phyloP scores from a whole-genome alignment of 2,329 filamentous ascomycete genomes.

The Chaetomium olivaceum region DNA sequence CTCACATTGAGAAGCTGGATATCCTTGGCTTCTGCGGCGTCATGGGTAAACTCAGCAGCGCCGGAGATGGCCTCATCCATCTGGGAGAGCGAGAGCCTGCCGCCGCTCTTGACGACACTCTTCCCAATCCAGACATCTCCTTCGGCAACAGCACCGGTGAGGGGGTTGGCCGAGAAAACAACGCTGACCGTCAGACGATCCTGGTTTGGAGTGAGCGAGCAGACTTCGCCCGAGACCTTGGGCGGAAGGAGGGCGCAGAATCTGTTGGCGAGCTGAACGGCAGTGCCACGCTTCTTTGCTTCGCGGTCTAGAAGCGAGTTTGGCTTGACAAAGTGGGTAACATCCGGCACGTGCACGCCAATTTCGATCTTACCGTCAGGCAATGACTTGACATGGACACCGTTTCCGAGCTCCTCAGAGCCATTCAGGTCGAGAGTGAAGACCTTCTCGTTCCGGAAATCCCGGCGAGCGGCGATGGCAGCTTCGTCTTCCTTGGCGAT shows the following conservation, averaged over 20 bases:
- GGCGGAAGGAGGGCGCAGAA: slow-evolving; percentile 84
- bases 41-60: slow-evolving; percentile 60
- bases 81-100: slow-evolving; percentile 80
- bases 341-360: slow-evolving; percentile 91
- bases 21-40: slow-evolving; percentile 69
- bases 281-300: slow-evolving; percentile 95
- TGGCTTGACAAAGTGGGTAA: slow-evolving; percentile 94
- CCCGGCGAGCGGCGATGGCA: slow-evolving; percentile 71
- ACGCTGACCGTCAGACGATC: slow-evolving; percentile 91
- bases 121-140: slow-evolving; percentile 94
- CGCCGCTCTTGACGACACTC: slow-evolving; percentile 86
- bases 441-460: slow-evolving; percentile 83
- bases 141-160: slow-evolving; percentile 76
- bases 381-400: slow-evolving; percentile 84
- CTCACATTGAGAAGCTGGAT: slow-evolving; percentile 75
- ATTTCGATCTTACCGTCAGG: slow-evolving; percentile 87
- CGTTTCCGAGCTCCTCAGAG: slow-evolving; percentile 85
- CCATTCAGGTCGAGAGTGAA: slow-evolving; percentile 94
- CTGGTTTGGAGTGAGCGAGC: slow-evolving; percentile 81
- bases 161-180: slow-evolving; percentile 84
- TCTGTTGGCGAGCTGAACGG: slow-evolving; percentile 90
- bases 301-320: slow-evolving; percentile 96
- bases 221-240: slow-evolving; percentile 82
- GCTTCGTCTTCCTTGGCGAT: slow-evolving; percentile 79
- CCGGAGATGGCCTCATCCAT: slow-evolving; percentile 80